Conservation (phyloP, 2,329 filamentous ascomycete genomes). For the Pezicula neosporulosa region DNA sequence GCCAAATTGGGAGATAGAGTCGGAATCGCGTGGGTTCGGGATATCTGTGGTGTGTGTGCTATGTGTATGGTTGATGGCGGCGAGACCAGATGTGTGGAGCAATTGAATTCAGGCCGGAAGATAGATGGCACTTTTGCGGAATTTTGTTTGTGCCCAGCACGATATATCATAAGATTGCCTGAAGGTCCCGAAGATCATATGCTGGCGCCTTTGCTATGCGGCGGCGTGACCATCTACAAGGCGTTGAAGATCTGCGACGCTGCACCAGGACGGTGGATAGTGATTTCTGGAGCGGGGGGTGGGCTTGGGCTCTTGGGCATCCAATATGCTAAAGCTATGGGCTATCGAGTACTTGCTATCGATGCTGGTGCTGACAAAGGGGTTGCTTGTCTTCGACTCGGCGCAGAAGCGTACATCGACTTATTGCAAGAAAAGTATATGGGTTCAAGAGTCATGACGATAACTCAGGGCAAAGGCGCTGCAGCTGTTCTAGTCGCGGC, state of each 20-base stretch:
- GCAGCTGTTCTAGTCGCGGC: conserved; percentile 54
- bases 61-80: conserved; percentile 35
- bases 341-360: conserved; percentile 11
- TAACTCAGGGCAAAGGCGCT: conserved; percentile 38
- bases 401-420: conserved; percentile 21
- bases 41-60: conserved; percentile 11
- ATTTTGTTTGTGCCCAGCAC: conserved; percentile 43
- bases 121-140: conserved; percentile 24
- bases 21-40: conserved; percentile 48
- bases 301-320: conserved; percentile 20
- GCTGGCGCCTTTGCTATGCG: conserved; percentile 68
- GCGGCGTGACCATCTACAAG: conserved; percentile 68
- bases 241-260: conserved; percentile 53
- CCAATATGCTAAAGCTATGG: conserved; percentile 19
- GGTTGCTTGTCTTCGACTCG: conserved; percentile 11
- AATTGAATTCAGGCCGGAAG: conserved; percentile 30
- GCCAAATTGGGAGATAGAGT: conserved; percentile 61
- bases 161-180: conserved; percentile 55
- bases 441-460: conserved; percentile 6
- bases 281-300: conserved; percentile 21
- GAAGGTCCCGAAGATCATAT: conserved; percentile 42
- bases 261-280: conserved; percentile 22
- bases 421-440: conserved; percentile 27
- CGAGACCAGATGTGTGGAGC: conserved; percentile 33
- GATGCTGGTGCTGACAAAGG: conserved; percentile 25